Base-by-base conservation (phyloP, 768 basidiomycete species). In the Leccinum uliginosum region DNA sequence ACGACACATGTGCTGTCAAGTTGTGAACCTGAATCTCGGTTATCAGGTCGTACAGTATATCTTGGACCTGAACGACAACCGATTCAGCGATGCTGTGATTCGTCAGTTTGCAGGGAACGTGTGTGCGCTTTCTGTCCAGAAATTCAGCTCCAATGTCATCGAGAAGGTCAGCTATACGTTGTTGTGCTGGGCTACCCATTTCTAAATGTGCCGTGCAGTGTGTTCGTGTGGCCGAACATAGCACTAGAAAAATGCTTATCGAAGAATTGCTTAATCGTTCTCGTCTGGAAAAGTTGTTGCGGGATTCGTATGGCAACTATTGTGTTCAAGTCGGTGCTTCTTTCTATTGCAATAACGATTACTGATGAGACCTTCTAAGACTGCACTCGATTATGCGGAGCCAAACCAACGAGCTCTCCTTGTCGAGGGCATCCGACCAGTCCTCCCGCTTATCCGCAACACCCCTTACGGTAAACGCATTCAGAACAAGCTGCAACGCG, bases 391-490 rank as follows among this genome's bases (percentile, higher is more conserved):
- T 72, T 99, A 98, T 62, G 94, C 97, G 34, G 97, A 98, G 65
- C 89, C 94, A n/a, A 78, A 73, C 21, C 97, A 99, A 72, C 88
- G 97, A 57, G 84, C 87, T 5, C 80, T 94, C 60, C 86, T 99
- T 24, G 93, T 99, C 19, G 96, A 98, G 68, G 93, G 92, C 63
- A 99, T 99, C 71, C 89, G 97, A 50, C 97, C 97, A n/a, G 93
- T 98, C 59, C 81, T 99, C 24, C 97, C 97, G 3, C 81, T 98
- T 65, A 99, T 99, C 69, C 90, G 97, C 67, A 99, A 99, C 75
- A 99, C 97, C 10, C 97, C 97, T 7, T 99, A 99, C 65, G 97
- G 97, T 64, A 99, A 99, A 78, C 87, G 97, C 45, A 99, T 99
- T 67, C 96, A 98, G 74, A 95, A 94, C 78, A 98, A 98, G 76